A percentile compares a stretch with the other conserved stretches of the same genome.
Evolutionary conservation across 345 rosid species (phyloP).

Genomic region (Eutrema japonicum): DNA sequence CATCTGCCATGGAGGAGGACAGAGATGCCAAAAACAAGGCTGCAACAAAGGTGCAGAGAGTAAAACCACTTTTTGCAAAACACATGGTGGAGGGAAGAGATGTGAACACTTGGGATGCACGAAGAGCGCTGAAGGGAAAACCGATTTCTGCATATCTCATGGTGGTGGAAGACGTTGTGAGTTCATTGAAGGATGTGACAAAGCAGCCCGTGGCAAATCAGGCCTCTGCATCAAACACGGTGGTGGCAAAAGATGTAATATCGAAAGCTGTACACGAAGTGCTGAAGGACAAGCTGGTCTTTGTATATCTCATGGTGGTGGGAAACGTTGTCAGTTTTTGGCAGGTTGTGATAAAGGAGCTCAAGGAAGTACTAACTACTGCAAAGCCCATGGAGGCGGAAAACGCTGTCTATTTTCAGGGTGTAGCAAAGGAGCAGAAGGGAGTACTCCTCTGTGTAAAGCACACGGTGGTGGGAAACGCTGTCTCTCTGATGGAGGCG

Average conservation of each 20-base stretch:
- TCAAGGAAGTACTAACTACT: constrained; percentile 83
- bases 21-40: constrained; percentile 84
- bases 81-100: constrained; percentile 94
- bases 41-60: constrained; percentile 92
- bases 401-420: constrained; percentile 89
- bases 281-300: constrained; percentile 94
- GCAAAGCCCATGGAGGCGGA: constrained; percentile 97
- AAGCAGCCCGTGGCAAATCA: constrained; percentile 90
- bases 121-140: constrained; percentile 92
- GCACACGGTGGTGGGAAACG: constrained; percentile 98
- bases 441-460: constrained; percentile 92
- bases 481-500: constrained; percentile 85
- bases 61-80: constrained; percentile 84
- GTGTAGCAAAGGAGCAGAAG: constrained; percentile 94
- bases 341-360: constrained; percentile 77
- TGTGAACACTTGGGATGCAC: constrained; percentile 92
- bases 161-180: constrained; percentile 95
- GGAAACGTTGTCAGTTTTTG: constrained; percentile 69
- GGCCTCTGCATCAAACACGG: constrained; percentile 95
- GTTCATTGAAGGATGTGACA: constrained; percentile 63
- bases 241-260: constrained; percentile 86
- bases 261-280: constrained; percentile 79
- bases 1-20: constrained; percentile 95
- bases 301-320: constrained; percentile 98
- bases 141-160: constrained; percentile 87